A percentile compares a stretch with the other conserved stretches of the same genome.
phyloP scores from a whole-genome alignment of 2,329 filamentous ascomycete species.

The Drechslerella coelobrocha region DNA sequence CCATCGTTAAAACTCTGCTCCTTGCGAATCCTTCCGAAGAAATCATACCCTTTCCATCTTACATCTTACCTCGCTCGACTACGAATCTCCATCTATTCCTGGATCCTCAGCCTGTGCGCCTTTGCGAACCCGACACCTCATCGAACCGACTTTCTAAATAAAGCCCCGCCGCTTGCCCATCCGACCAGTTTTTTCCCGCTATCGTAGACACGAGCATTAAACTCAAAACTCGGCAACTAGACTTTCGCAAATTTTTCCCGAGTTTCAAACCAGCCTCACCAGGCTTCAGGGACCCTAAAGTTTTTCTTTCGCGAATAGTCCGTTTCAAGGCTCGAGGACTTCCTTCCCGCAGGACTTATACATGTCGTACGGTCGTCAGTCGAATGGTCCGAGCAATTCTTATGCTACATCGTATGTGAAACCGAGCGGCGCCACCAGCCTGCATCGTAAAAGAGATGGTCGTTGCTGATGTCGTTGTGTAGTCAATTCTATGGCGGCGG shows the following conservation, averaged over 20 bases:
- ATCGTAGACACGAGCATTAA: not conserved
- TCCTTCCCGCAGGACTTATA: conserved; percentile 18
- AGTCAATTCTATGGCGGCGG: conserved; percentile 49
- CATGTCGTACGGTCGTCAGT: conserved; percentile 50
- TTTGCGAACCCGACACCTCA: not conserved
- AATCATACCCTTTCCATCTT: too few relatives aligned
- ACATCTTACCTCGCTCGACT: too few relatives aligned
- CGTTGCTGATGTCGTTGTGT: not conserved
- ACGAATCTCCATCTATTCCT: too few relatives aligned
- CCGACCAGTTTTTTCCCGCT: not conserved
- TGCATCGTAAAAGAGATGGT: not conserved
- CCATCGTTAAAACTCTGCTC: too few relatives aligned
- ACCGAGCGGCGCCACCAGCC: not conserved
- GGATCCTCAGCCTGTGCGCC: too few relatives aligned
- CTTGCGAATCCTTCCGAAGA: too few relatives aligned
- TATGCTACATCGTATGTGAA: conserved; percentile 49
- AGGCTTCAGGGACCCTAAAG: not conserved
- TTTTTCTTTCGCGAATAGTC: not conserved
- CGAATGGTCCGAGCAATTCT: conserved; percentile 49
- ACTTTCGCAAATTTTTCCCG: not conserved
- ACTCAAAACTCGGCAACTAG: not conserved
- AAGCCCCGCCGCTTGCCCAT: not conserved
- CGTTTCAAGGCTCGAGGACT: conserved; percentile 7
- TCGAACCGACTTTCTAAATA: not conserved
- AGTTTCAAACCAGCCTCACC: not conserved